Base-by-base conservation (phyloP, 2,329 filamentous ascomycete species). In the Aspergillus ochraceoroseus region DNA sequence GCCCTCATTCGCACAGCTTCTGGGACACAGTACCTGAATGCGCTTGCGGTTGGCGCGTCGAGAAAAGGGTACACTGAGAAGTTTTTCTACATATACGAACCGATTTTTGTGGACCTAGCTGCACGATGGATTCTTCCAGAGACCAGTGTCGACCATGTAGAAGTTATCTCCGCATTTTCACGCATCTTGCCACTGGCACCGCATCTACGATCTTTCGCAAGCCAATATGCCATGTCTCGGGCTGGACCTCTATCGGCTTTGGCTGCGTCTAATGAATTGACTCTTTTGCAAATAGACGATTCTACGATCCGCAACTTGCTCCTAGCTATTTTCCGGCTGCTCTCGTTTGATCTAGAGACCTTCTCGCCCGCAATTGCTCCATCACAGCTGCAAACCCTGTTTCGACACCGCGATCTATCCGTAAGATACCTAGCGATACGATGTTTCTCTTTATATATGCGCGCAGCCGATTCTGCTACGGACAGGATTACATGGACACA, bases 361-460 rank as follows among this genome's bases (percentile, higher is more conserved):
- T 95, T 89, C 57, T 75, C 76, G 7, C 69, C 67, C 43, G 70
- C 80, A 53, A 74, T 88, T 22, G 77, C 78, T 23, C 80, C 83
- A 1, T 74, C 79, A 32, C 76, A 77, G 48, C 72, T 95, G 29
- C 81, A 88, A 64, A 65, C 66, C 19, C 70, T 94, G 8, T 83
- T 95, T 52, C 68, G 71, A 30, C 74, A 79, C 54, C 38, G 62
- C 32, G 72, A 75, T 51, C 69, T 66, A 43, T 68, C 76, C 11
- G 76, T 94, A 35, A 79, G 85, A 64, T 95, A 89, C 63, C 72
- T 96, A 46, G 83, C 88, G 9, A 76, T 94, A 41, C 79, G 87
- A 48, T 79, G 89, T 44, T 85, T 95, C 50, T 88, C 83, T 57
- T 73, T 87, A 48, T 79, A 87, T 42, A 78, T 94, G 53, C 80